Evolutionary conservation across 1,284 basidiomycete species (phyloP).

Genomic region (Boletus mariae): DNA sequence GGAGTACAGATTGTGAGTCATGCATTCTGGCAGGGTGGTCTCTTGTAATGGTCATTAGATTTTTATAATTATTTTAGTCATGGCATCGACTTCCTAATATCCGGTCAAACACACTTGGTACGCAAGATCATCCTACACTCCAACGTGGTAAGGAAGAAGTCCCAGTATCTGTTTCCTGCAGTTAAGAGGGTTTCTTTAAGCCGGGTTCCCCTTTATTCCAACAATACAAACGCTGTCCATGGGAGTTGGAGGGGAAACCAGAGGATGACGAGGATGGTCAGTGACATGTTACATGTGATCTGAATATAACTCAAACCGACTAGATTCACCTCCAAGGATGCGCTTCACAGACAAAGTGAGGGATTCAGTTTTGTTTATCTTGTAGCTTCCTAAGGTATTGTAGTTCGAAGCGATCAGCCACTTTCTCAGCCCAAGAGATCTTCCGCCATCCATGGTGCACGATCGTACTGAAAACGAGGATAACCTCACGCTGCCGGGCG

Average conservation of each 20-base stretch:
- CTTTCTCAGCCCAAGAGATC: slow-evolving; percentile 65
- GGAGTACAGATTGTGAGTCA: slow-evolving; percentile 42
- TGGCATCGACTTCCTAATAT: slow-evolving; percentile 81
- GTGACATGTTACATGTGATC: slow-evolving; percentile 7
- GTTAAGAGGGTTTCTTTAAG: slow-evolving; percentile 37
- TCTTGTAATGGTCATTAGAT: slow-evolving; percentile 42
- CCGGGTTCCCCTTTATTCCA: slow-evolving; percentile 86
- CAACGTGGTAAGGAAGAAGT: slow-evolving; percentile 65
- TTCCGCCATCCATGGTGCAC: slow-evolving; percentile 79
- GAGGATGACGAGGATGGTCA: slow-evolving; percentile 76
- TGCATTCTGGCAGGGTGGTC: not conserved
- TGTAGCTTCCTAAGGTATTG: not conserved
- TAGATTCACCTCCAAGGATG: slow-evolving; percentile 66
- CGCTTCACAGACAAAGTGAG: slow-evolving; percentile 64
- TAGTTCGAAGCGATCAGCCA: slow-evolving; percentile 75
- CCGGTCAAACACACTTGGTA: slow-evolving; percentile 67
- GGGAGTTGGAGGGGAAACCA: slow-evolving; percentile 72
- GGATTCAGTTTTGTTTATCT: not conserved
- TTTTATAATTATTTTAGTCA: slow-evolving; percentile 93
- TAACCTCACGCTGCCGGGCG: slow-evolving; percentile 61
- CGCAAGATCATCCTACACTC: slow-evolving; percentile 83
- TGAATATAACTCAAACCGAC: slow-evolving; percentile 3
- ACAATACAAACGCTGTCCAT: slow-evolving; percentile 84
- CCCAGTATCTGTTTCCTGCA: not conserved
- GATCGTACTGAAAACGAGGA: slow-evolving; percentile 83